These are phyloP conservation scores for Gonapodya prolifera DNA, from an alignment of 192 early-diverging fungal species.

Conservation along the genomic window DNA sequence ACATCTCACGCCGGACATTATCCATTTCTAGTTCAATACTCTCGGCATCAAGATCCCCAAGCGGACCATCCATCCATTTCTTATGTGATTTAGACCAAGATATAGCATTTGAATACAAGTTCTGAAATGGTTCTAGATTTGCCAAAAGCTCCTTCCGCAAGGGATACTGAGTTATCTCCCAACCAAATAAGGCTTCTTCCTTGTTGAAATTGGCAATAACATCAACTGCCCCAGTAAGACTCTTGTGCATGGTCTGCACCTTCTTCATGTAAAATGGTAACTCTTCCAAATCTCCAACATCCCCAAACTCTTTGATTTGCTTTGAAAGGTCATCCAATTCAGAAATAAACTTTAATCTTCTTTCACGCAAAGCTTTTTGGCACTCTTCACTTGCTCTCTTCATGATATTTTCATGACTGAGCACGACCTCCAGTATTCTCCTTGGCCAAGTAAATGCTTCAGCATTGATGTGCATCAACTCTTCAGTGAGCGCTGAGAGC, in stretches of 20 bases:
- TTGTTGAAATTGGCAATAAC: constrained; percentile 48
- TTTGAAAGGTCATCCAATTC: constrained; percentile 41
- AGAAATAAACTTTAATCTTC: constrained; percentile 33
- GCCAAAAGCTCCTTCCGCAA: constrained; percentile 38
- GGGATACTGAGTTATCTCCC: constrained; percentile 43
- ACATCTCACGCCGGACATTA: constrained; percentile 43
- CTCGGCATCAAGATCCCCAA: constrained; percentile 45
- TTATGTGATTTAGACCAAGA: constrained; percentile 50
- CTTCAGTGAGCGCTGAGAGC: constrained; percentile 35
- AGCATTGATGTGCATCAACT: constrained; percentile 45
- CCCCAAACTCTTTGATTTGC: constrained; percentile 46
- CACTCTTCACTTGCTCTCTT: constrained; percentile 37
- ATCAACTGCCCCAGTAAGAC: constrained; percentile 34
- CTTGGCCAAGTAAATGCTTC: constrained; percentile 47
- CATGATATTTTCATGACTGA: constrained; percentile 40
- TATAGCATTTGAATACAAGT: constrained; percentile 45
- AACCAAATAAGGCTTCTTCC: constrained; percentile 46
- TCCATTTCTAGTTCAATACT: constrained; percentile 41
- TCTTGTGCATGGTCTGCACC: constrained; percentile 40
- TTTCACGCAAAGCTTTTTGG: constrained; percentile 32
- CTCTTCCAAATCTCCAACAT: constrained; percentile 51
- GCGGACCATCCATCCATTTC: constrained; percentile 49
- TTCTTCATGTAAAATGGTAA: constrained; percentile 59
- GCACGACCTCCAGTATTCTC: constrained; percentile 35
- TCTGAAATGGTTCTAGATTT: constrained; percentile 42